phyloP scores from a whole-genome alignment of 768 basidiomycete species.

The Mycena vulgaris region DNA sequence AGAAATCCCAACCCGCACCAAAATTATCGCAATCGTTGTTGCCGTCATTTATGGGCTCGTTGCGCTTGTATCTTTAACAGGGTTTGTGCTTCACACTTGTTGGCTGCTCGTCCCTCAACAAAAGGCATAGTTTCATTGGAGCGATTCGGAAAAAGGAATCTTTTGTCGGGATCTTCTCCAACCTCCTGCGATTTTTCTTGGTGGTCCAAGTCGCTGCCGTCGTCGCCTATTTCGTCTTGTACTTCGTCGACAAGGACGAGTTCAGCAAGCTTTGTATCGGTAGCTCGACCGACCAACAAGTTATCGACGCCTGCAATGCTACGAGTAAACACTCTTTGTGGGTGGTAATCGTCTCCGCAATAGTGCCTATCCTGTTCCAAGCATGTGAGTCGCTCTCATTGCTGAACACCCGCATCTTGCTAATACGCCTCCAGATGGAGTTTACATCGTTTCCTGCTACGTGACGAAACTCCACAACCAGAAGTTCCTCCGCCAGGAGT shows the following conservation, averaged over 20 bases:
- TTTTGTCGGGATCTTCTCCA: conserved; percentile 52
- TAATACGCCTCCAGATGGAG: conserved; percentile 50
- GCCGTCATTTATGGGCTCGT: conserved; percentile 51
- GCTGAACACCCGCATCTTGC: neutral
- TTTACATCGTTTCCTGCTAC: conserved; percentile 56
- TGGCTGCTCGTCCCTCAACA: neutral
- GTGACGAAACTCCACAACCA: conserved; percentile 50
- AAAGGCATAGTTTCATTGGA: conserved; percentile 53
- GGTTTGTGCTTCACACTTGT: conserved; percentile 11
- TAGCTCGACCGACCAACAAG: conserved; percentile 41
- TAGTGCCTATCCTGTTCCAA: conserved; percentile 57
- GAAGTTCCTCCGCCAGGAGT: conserved; percentile 32
- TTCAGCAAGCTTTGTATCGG: conserved; percentile 50
- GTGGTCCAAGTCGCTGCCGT: conserved; percentile 4
- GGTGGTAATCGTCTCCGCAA: conserved; percentile 48
- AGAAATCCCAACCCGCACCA: conserved; percentile 33
- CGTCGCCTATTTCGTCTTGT: conserved; percentile 44
- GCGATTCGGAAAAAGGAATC: conserved; percentile 56
- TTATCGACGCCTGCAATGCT: conserved; percentile 51
- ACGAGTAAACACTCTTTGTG: conserved; percentile 47
- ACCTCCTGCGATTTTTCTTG: conserved; percentile 17
- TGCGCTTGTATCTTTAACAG: conserved; percentile 46
- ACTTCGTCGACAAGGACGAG: conserved; percentile 49
- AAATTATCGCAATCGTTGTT: conserved; percentile 49
- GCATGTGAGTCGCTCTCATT: conserved; percentile 50